phyloP scores from a whole-genome alignment of 2,329 filamentous ascomycete genomes.

The Fusarium newnesense region DNA sequence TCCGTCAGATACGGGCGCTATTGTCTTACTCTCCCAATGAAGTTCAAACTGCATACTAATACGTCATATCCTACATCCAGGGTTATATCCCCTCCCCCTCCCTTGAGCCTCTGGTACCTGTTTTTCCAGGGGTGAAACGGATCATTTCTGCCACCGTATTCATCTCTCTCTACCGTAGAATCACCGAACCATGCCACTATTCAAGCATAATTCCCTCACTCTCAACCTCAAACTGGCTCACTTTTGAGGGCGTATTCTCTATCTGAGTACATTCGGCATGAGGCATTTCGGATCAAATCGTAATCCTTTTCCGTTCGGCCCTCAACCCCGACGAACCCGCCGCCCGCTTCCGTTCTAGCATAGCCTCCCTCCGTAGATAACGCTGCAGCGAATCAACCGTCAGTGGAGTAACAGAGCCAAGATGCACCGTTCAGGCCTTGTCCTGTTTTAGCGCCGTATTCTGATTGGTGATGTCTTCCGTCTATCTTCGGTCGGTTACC shows the following conservation, averaged over 20 bases:
- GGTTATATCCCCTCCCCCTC: background rate
- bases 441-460: conserved; percentile 28
- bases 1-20: conserved; percentile 2
- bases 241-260: background rate
- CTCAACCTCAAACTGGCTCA: background rate
- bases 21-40: conserved; percentile 11
- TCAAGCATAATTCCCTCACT: conserved; percentile 19
- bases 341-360: conserved; percentile 19
- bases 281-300: conserved; percentile 2
- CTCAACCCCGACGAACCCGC: conserved; percentile 23
- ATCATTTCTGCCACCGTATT: conserved; percentile 25
- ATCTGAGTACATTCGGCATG: background rate
- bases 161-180: conserved; percentile 14
- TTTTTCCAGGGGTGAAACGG: conserved; percentile 25
- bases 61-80: conserved; percentile 29
- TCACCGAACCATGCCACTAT: conserved; percentile 26
- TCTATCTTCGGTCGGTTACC: conserved; percentile 27
- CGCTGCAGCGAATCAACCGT: conserved; percentile 15
- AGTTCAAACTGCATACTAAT: conserved; percentile 20
- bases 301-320: conserved; percentile 8
- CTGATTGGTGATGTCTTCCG: conserved; percentile 33
- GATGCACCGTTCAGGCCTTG: background rate
- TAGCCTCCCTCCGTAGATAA: conserved; percentile 31
- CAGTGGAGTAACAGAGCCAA: background rate
- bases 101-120: conserved; percentile 11